Conservation (phyloP, 2,329 filamentous ascomycete genomes). For the Alternaria rosae region DNA sequence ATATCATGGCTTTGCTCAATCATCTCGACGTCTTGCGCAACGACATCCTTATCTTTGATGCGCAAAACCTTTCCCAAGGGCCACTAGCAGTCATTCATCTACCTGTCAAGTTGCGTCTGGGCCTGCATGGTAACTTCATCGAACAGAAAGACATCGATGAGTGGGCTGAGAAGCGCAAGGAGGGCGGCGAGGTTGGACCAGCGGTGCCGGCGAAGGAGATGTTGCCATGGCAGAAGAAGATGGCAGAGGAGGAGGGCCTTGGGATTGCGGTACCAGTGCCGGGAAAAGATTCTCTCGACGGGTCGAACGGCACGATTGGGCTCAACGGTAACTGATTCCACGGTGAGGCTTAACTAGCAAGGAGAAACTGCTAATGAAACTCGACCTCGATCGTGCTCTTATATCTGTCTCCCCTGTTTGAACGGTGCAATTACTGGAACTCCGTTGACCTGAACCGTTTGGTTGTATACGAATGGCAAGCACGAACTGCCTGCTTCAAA, state of each 20-base stretch:
- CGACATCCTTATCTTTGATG: slow-evolving; percentile 54
- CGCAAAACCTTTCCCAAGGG: slow-evolving; percentile 46
- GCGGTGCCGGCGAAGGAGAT: slow-evolving; percentile 28
- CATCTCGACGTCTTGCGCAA: slow-evolving; percentile 51
- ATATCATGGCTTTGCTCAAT: slow-evolving; percentile 56
- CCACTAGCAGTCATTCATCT: slow-evolving; percentile 53
- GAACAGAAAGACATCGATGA: slow-evolving; percentile 40
- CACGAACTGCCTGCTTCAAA: not conserved
- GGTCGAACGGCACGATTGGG: not conserved
- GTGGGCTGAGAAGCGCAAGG: slow-evolving; percentile 39
- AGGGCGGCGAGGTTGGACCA: slow-evolving; percentile 36
- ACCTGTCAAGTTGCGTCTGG: slow-evolving; percentile 46
- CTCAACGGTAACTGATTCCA: not conserved
- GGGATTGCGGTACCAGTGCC: slow-evolving; percentile 10
- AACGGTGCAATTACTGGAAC: too few relatives aligned
- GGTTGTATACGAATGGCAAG: not conserved
- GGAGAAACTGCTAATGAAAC: not conserved
- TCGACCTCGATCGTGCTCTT: not conserved
- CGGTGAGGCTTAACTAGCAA: not conserved
- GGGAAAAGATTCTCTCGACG: not conserved
- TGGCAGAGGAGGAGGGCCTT: slow-evolving; percentile 25
- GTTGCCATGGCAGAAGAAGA: slow-evolving; percentile 41
- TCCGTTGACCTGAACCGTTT: not conserved
- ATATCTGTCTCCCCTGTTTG: not conserved
- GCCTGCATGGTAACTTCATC: slow-evolving; percentile 45